Evolutionary conservation across 306 rosid species (phyloP), one percentile per base, ranked within the genome.

Genomic region (Sphenostylis stenocarpa): DNA sequence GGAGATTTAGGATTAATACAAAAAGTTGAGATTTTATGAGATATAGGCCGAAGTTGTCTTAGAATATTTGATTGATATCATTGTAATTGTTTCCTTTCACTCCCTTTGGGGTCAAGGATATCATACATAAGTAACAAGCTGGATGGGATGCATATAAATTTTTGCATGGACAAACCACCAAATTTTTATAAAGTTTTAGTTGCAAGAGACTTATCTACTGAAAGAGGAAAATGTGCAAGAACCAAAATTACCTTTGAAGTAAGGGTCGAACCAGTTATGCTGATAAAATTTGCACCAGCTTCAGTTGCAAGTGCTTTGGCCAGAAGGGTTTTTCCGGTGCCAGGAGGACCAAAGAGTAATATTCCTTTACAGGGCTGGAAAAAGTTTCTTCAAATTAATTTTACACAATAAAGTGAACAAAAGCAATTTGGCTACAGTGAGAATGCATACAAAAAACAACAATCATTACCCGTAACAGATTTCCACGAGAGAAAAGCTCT

Each of bases 261-360:
- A 60, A 95, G 97, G 71, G 96, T 87, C 12, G 99, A 95, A 80
- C 99, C 99, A 15, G 97, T 92, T 83, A 95, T 89, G 78, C 99
- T 95, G 84, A 95, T 90, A 88, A 95, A 92, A 84, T 92, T 95
- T 29, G 99, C 96, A 67, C 99, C 97, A 45, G 97, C 97, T 86
- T 95, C 99, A 0, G 97, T 95, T 16, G 99, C 97, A 68, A 95
- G 96, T 66, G 99, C 99, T 89, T 95, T 95, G 51, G 99, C 99
- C 67, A 95, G 83, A 82, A 95, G 99, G 65, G 99, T 95, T 87
- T 95, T 95, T 76, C 99, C 99, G 67, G 99, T 95, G 72, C 99
- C 99, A 79, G 98, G 98, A 78, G 98, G 98, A 80, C 98, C 98
- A 81, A 95, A 95, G 70, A 95, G 98, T 78, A 95, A 70, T 77